Percentiles rank a stretch among this genome's conserved stretches.
Conservation (phyloP, 1,284 basidiomycete species). For the Amylostereum chailletii region DNA sequence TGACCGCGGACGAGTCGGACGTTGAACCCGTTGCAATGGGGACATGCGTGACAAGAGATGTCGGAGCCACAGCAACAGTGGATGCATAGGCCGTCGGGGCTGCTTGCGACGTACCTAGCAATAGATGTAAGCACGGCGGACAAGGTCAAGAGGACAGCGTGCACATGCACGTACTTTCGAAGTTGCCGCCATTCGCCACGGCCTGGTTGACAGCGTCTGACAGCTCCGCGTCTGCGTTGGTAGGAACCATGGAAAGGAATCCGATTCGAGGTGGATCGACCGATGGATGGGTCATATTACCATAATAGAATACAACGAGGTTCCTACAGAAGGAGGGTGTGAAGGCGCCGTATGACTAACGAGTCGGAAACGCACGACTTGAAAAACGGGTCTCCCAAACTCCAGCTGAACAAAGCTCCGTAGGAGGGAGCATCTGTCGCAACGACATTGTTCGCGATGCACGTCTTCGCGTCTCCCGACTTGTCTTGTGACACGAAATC, state of each 20-base stretch:
- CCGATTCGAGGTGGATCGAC: constrained; percentile 62
- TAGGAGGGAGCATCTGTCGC: constrained; percentile 42
- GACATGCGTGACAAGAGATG: background rate
- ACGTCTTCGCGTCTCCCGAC: constrained; percentile 30
- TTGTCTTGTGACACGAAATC: constrained; percentile 43
- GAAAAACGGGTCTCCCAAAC: constrained; percentile 32
- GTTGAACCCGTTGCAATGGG: too few species aligned
- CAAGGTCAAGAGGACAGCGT: background rate
- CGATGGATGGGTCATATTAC: constrained; percentile 55
- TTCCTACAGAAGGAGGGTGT: constrained; percentile 13
- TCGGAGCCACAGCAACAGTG: background rate
- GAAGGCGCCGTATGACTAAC: background rate
- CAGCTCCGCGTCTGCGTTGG: constrained; percentile 34
- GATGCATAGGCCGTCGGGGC: constrained; percentile 1
- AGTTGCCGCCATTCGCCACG: constrained; percentile 26
- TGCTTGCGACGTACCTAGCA: constrained; percentile 7
- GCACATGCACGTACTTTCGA: constrained; percentile 26
- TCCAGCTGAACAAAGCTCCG: constrained; percentile 28
- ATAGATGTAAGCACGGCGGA: background rate
- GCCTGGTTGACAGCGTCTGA: constrained; percentile 32
- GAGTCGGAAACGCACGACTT: constrained; percentile 20
- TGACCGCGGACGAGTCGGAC: too few species aligned
- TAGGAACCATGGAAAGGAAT: constrained; percentile 56
- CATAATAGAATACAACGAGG: constrained; percentile 49
- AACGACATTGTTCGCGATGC: constrained; percentile 38